Conservation (phyloP, 2,329 filamentous ascomycete species). For the Neopestalotiopsis rosae region DNA sequence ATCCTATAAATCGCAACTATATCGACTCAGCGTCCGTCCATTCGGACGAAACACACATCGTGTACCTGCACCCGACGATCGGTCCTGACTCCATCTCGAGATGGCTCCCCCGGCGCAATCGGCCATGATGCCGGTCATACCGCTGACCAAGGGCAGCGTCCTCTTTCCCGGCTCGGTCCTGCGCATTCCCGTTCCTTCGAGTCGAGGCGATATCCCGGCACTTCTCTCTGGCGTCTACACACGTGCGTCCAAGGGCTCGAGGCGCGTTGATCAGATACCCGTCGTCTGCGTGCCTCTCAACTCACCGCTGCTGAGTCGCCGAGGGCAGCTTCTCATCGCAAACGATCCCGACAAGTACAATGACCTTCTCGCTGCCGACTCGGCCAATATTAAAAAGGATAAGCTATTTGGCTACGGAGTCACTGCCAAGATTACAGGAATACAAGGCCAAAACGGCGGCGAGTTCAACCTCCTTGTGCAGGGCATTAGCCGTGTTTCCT, state of each 20-base stretch:
- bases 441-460: slow-evolving; percentile 75
- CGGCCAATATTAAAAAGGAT: slow-evolving; percentile 64
- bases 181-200: slow-evolving; percentile 78
- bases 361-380: slow-evolving; percentile 56
- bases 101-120: slow-evolving; percentile 41
- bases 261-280: slow-evolving; percentile 70
- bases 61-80: not conserved
- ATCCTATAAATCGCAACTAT: not conserved
- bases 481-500: slow-evolving; percentile 76
- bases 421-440: slow-evolving; percentile 77
- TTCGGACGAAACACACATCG: not conserved
- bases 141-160: slow-evolving; percentile 79
- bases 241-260: slow-evolving; percentile 71
- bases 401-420: slow-evolving; percentile 87
- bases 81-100: slow-evolving; percentile 18
- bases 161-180: slow-evolving; percentile 86
- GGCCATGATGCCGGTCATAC: slow-evolving; percentile 74
- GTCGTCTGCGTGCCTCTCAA: slow-evolving; percentile 88
- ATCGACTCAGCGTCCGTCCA: not conserved
- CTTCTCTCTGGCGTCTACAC: slow-evolving; percentile 87
- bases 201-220: slow-evolving; percentile 86
- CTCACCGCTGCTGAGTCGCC: slow-evolving; percentile 73
- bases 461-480: slow-evolving; percentile 88
- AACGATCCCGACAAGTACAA: slow-evolving; percentile 61
- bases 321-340: slow-evolving; percentile 78